Evolutionary conservation across 23 red algal species (phyloP).

Genomic region (Pyropia yezoensis): DNA sequence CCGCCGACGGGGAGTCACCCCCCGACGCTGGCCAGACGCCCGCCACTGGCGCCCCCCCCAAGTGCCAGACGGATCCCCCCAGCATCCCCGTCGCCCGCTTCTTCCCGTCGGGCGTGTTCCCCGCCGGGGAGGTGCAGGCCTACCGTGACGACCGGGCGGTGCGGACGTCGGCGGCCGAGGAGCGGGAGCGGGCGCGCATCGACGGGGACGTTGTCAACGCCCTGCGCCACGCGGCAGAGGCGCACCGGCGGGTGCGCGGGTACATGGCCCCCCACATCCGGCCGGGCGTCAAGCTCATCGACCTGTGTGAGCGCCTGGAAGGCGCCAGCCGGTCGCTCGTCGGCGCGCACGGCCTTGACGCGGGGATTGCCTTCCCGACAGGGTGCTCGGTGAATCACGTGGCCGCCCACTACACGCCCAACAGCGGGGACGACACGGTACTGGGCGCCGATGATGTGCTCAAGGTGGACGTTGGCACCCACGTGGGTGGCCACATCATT

Average conservation of each 20-base stretch:
- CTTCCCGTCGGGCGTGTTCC: conserved; percentile 22
- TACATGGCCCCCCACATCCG: conserved; percentile 18
- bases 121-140: conserved; percentile 9
- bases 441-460: conserved; percentile 34
- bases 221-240: conserved; percentile 21
- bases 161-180: conserved; percentile 3
- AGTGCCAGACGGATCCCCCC: conserved; percentile 3
- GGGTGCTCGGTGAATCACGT: conserved; percentile 67
- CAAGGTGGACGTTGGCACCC: conserved; percentile 56
- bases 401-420: conserved; percentile 61
- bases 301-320: conserved; percentile 48
- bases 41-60: not conserved
- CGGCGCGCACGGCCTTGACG: conserved; percentile 23
- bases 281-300: conserved; percentile 28
- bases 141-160: conserved; percentile 2
- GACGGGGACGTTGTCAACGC: not conserved
- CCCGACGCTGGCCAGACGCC: not conserved
- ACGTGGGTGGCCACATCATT: conserved; percentile 46
- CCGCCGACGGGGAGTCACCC: not conserved
- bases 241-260: conserved; percentile 28
- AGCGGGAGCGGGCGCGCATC: conserved; percentile 6
- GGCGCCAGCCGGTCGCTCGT: conserved; percentile 17
- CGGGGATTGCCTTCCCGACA: conserved; percentile 61
- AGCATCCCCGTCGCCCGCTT: not conserved
- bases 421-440: conserved; percentile 32